Evolutionary conservation across 148 eudicot species (phyloP), one percentile per base, ranked within the genome.

Genomic region (Simmondsia chinensis): DNA sequence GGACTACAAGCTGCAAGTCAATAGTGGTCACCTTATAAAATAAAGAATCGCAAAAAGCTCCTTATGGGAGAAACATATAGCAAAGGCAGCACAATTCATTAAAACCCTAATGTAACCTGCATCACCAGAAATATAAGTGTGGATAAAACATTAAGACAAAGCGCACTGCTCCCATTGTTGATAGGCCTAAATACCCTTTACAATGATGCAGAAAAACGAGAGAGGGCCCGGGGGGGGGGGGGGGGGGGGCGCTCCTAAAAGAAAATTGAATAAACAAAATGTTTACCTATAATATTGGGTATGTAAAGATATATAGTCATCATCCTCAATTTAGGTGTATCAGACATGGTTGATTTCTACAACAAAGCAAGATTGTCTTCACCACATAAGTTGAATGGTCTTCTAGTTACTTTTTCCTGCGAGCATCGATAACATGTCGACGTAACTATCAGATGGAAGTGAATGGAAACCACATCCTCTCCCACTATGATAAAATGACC

Each of bases 251-350:
- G 8, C 28, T 9, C 2, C 9, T n/a, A 34, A 4, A 6, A 46
- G 21, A 3, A 21, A 16, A 21, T 12, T 36, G 2, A 18, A 36
- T 20, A 37, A 31, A 60, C 78, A n/a, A n/a, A n/a, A n/a, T n/a
- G n/a, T n/a, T 46, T 36, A 86, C 96, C 96, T 11, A 87, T 82
- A 46, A 87, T 77, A 48, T 87, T 83, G 23, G 96, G 96, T 31
- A 87, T 69, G 54, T 87, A 87, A 46, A 87, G 83, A 44, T 83
- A 87, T n/a, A 83, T 82, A 5, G 72, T 59, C 8, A 52, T 48
- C 56, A 73, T 74, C 35, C 56, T 57, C 3, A 60, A 67, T 46
- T 71, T 84, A 10, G 79, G 51, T 41, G 48, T 48, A 43, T 76
- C 71, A 18, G 69, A 73, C 88, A 80, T 80, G n/a, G n/a, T n/a